Conservation (phyloP, 176 grass and related monocot species). For the Ampelocalamus luodianensis region DNA sequence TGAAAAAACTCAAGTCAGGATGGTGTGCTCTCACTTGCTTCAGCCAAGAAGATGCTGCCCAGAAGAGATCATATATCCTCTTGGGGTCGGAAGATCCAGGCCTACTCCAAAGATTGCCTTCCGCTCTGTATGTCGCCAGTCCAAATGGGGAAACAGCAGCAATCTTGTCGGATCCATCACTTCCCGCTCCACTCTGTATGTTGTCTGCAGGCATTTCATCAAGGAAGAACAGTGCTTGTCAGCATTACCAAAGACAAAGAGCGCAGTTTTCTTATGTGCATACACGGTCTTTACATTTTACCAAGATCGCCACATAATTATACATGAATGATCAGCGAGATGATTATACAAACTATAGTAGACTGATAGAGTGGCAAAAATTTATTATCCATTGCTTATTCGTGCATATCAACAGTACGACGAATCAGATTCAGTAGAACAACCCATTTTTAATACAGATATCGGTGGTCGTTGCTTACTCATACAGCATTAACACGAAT, state of each 20-base stretch:
- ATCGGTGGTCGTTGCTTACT: neutral
- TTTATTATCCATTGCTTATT: neutral
- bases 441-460: neutral
- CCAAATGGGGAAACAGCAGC: slow-evolving; percentile 62
- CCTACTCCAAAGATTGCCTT: slow-evolving; percentile 60
- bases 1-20: slow-evolving; percentile 77
- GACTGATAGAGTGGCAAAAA: neutral
- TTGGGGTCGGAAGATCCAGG: slow-evolving; percentile 23
- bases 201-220: slow-evolving; percentile 41
- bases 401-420: neutral
- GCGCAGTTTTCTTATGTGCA: too few relatives aligned
- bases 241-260: neutral
- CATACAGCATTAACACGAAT: neutral
- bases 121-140: slow-evolving; percentile 55
- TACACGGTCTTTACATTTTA: neutral
- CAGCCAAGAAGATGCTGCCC: slow-evolving; percentile 69
- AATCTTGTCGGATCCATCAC: neutral
- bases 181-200: neutral
- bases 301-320: too few relatives aligned
- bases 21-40: slow-evolving; percentile 66
- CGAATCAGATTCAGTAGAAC: neutral
- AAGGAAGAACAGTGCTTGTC: too few relatives aligned
- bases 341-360: neutral
- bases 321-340: neutral
- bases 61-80: slow-evolving; percentile 34